Evolutionary conservation across 345 rosid species (phyloP).

Genomic region (Odontarrhena argentea): DNA sequence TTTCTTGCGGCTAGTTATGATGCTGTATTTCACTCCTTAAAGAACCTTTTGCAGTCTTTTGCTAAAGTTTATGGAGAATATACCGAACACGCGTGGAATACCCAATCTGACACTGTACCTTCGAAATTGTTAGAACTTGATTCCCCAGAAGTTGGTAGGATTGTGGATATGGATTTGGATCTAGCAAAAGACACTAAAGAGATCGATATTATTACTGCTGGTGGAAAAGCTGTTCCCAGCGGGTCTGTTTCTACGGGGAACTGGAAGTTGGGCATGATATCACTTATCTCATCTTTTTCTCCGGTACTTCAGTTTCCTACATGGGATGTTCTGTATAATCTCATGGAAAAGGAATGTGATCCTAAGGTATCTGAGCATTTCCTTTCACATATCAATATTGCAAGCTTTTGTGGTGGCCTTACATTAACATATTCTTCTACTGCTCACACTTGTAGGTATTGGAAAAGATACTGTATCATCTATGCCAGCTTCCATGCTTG

Average conservation of each 20-base stretch:
- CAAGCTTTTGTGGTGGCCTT: slow-evolving; percentile 28
- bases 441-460: slow-evolving; percentile 55
- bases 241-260: slow-evolving; percentile 50
- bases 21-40: slow-evolving; percentile 54
- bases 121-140: slow-evolving; percentile 45
- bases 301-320: slow-evolving; percentile 51
- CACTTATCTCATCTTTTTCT: slow-evolving; percentile 72
- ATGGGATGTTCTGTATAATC: slow-evolving; percentile 69
- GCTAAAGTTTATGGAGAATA: slow-evolving; percentile 55
- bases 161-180: slow-evolving; percentile 86
- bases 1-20: slow-evolving; percentile 45
- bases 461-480: slow-evolving; percentile 58
- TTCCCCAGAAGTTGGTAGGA: slow-evolving; percentile 55
- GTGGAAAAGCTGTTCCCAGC: slow-evolving; percentile 51
- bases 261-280: slow-evolving; percentile 84
- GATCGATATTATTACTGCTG: slow-evolving; percentile 51
- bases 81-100: slow-evolving; percentile 48
- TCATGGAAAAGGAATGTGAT: slow-evolving; percentile 65
- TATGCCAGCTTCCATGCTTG: slow-evolving; percentile 62
- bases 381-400: slow-evolving; percentile 14
- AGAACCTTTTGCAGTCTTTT: slow-evolving; percentile 63
- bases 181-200: slow-evolving; percentile 57
- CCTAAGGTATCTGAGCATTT: slow-evolving; percentile 54
- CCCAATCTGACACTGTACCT: slow-evolving; percentile 42
- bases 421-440: slow-evolving; percentile 15